phyloP scores from a whole-genome alignment of 495 filamentous ascomycete species.

The Aspergillus affinis region DNA sequence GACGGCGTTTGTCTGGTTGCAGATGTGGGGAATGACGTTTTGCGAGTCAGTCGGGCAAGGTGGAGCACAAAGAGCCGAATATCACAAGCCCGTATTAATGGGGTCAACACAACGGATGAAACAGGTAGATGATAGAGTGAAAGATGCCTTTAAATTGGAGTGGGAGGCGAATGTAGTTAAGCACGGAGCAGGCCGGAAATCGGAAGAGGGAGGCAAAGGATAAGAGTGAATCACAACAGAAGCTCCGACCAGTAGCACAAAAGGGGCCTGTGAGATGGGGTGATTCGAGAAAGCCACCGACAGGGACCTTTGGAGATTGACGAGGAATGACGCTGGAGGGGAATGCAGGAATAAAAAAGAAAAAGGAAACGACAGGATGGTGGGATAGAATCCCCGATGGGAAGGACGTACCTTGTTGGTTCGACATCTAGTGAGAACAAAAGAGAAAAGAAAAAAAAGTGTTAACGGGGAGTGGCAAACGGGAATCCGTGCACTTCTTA shows the following conservation, averaged over 20 bases:
- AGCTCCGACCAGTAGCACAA: conserved; percentile 22
- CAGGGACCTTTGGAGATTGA: background rate
- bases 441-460: conserved; percentile 8
- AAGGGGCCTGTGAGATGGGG: conserved; percentile 2
- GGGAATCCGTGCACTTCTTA: background rate
- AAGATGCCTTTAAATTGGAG: background rate
- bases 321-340: too few relatives aligned
- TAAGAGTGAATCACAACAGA: conserved; percentile 26
- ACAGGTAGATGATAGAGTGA: background rate
- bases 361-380: conserved; percentile 6
- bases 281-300: background rate
- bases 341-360: background rate
- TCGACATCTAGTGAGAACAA: conserved; percentile 22
- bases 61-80: background rate
- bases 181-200: background rate
- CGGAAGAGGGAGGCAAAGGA: background rate
- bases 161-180: background rate
- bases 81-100: background rate
- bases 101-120: background rate
- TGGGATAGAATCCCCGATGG: conserved; percentile 11
- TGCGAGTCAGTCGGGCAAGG: background rate
- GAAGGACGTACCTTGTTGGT: conserved; percentile 19
- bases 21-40: background rate
- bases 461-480: background rate
- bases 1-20: background rate